Evolutionary conservation across 495 filamentous ascomycete genomes (phyloP), one percentile per base, ranked within the genome.

Genomic region (Podospora tetraspora): DNA sequence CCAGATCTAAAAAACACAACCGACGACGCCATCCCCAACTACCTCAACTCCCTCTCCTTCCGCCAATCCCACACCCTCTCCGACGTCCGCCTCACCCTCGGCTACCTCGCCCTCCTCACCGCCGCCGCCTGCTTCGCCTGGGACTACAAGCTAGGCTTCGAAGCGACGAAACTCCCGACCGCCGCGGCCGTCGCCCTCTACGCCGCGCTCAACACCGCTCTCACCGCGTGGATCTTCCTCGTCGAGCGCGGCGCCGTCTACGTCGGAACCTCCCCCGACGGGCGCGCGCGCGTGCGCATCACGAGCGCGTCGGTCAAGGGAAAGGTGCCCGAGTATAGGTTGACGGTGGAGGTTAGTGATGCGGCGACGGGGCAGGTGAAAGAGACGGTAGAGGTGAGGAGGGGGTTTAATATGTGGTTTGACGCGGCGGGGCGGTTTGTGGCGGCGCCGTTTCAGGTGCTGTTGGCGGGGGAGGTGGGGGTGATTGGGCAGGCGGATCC

Each of bases 1-100:
- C 8, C 74, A 97, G 95, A 97, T 77, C 90, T 99, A 66, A 98
- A 98, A 80, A 96, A 96, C 77, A 96, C 93, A 22, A 91, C 90
- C 74, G 95, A 99, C 83, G 95, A 99, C 75, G 92, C 93, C 66
- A 87, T 99, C 61, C 86, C 89, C n/a, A 91, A 93, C 79, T 97
- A 97, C 80, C 88, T 98, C 62, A 92, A 87, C 78, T 89, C 86
- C 22, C 89, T 97, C 57, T 84, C 87, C 68, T 97, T 96, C 84
- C 84, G 78, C 27, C 93, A 94, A 76, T 88, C 90, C 72, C 89
- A 99, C 84, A 82, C 75, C 68, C 88, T 94, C 59, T 87, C 88
- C 72, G 92, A 97, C 76, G 84, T 95, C 58, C 92, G 92, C 61
- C 89, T 98, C 57, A 80, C 83, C 1, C 78, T 99, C 0, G 94